Evolutionary conservation across 495 filamentous ascomycete genomes (phyloP), one percentile per base, ranked within the genome.

Genomic region (Pyrenula massariospora): DNA sequence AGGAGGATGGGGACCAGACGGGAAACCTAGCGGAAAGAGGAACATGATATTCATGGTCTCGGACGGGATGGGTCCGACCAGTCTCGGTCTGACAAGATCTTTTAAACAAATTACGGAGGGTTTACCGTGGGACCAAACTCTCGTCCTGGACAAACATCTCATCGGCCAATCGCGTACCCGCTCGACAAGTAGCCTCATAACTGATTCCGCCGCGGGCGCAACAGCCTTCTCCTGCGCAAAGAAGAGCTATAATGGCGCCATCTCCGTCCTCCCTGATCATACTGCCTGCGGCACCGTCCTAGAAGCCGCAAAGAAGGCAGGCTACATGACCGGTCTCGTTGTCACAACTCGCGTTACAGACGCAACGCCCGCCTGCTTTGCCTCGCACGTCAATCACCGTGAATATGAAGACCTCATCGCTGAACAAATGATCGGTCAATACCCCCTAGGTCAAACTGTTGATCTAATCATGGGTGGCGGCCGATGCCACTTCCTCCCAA

Each of bases 21-120:
- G 74, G 42, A 80, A 71, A 57, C 83, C 75, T 10, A 72, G 64
- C n/a, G 86, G 87, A 12, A 98, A 97, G 70, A 78, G 86, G 22
- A 98, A 96, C 65, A 70, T 97, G 47, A 85, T 98, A 58, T 97
- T 98, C 75, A 97, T 98, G 94, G 94, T 98, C 10, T 94, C 88
- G 0, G 93, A 98, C 65, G 93, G 92, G 56, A 97, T 98, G 94
- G 93, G 93, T 0, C 93, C 93, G 2, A 88, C 91, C 21, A 92
- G 88, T 66, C 77, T 97, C 22, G 82, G 82, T 12, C 69, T 97
- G 65, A 96, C 94, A 3, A 76, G 93, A 51, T 83, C 80, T 64
- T 97, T 89, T 73, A 77, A 82, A 24, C 93, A 98, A 68, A 73
- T 77, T 31, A 66, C 72, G n/a, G 74, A 84, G 31, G 81, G 79